These are phyloP conservation scores for Vaccinium macrocarpon DNA, from an alignment of 148 eudicot genomes.

Conservation along the genomic window DNA sequence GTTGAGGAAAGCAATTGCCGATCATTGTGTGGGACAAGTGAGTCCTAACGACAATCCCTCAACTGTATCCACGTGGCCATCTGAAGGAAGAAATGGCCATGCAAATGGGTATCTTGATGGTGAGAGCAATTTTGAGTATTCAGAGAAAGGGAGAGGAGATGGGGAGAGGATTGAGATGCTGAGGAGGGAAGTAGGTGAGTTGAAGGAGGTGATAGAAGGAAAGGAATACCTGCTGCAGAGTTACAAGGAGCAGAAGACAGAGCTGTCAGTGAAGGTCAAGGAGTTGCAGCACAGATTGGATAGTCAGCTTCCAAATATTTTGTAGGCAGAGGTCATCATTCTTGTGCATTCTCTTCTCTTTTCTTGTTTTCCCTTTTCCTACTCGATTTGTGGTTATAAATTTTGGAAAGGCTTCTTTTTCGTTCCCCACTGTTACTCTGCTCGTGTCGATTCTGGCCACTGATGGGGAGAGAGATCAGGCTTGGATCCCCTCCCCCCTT, in stretches of 20 bases:
- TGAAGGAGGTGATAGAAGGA: constrained; percentile 81
- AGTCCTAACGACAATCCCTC: constrained; percentile 44
- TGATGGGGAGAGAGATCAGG: background rate
- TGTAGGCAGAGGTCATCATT: constrained; percentile 36
- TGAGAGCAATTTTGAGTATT: constrained; percentile 34
- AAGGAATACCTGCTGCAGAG: constrained; percentile 72
- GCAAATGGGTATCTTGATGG: constrained; percentile 51
- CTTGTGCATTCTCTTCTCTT: constrained; percentile 20
- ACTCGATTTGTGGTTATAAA: constrained; percentile 13
- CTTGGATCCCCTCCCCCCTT: background rate
- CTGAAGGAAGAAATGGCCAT: constrained; percentile 55
- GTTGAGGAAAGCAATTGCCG: constrained; percentile 86
- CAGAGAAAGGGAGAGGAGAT: constrained; percentile 49
- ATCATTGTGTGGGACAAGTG: constrained; percentile 65
- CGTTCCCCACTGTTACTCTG: background rate
- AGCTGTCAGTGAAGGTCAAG: constrained; percentile 72
- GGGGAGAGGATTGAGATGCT: constrained; percentile 67
- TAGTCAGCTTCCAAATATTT: constrained; percentile 82
- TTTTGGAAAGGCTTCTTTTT: constrained; percentile 12
- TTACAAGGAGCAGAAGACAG: constrained; percentile 86
- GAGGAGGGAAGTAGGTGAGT: constrained; percentile 69
- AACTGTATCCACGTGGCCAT: constrained; percentile 35
- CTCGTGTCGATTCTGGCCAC: background rate
- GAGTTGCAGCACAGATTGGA: constrained; percentile 88
- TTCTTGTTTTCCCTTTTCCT: background rate